Base-by-base conservation (phyloP, 169 alveolate species). In the Sarcocystis neurona region DNA sequence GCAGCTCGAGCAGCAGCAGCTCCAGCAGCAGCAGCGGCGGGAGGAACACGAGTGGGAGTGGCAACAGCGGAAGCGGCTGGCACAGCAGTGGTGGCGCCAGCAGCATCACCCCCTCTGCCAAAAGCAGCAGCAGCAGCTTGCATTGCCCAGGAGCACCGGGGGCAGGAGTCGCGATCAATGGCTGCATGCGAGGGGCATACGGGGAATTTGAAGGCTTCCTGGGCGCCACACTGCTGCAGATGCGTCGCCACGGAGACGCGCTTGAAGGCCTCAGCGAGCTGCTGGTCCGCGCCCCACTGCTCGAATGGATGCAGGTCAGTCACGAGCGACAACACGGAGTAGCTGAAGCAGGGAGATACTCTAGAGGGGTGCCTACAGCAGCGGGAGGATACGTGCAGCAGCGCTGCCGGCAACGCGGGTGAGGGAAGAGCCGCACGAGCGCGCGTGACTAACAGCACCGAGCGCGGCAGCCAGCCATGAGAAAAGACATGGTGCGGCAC, bases 251-350 rank as follows among this genome's bases (percentile, higher is more conserved):
- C 30, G 2, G 43, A 56, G 34, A 39, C 56, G 47, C 56, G 56
- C 34, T 72, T 2, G 82, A 72, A 39, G 82, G 56, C 2, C 82
- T 72, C 56, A 56, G 56, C 47, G 56, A 15, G 12, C 58, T 72
- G 8, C 82, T 72, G 23, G 6, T 72, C 47, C 39, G 82, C 5
- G 56, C 34, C 18, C 82, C 82, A 0, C 82, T 72, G 15, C 56
- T 72, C 10, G 58, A 72, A 39, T 72, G 82, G 82, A 47, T 12
- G 2, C 82, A 43, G 56, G 82, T 72, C 12, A 72, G 79, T 2
- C 72, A 15, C 60, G 27, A 48, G n/a, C n/a, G n/a, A n/a, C n/a
- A n/a, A n/a, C n/a, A n/a, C n/a, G n/a, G n/a, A n/a, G n/a, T n/a
- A n/a, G n/a, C n/a, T n/a, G n/a, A n/a, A n/a, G n/a, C n/a, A n/a